These are phyloP conservation scores for Andrographis paniculata DNA, from an alignment of 305 asterid genomes.

Conservation along the genomic window DNA sequence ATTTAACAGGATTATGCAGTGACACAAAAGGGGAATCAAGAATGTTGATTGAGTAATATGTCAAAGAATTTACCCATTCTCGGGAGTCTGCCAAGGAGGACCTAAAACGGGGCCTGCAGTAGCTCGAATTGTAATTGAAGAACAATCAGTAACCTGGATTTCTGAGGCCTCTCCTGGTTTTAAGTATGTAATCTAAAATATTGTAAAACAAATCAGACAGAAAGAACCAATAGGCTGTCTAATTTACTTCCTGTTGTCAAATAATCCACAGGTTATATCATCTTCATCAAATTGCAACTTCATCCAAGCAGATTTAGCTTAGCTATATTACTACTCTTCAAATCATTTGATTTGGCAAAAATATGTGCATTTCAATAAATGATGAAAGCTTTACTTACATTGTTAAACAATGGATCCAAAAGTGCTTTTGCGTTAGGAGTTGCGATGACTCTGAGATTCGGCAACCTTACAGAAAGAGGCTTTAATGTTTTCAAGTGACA, in stretches of 20 bases:
- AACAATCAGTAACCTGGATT: conserved; percentile 35
- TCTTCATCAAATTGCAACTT: no score
- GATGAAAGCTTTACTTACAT: conserved; percentile 37
- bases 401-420: conserved; percentile 72
- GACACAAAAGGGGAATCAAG: conserved; percentile 4
- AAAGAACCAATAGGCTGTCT: not conserved
- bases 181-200: conserved; percentile 57
- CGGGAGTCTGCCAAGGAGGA: conserved; percentile 98
- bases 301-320: no score
- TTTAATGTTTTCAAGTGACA: conserved; percentile 77
- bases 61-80: conserved; percentile 53
- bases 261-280: no score
- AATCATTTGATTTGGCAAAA: no score
- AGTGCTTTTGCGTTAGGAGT: conserved; percentile 77
- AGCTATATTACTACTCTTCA: no score
- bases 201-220: not conserved
- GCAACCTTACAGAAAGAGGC: conserved; percentile 67
- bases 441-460: conserved; percentile 60
- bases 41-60: conserved; percentile 1
- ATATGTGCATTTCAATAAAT: no score
- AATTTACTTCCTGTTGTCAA: no score
- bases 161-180: conserved; percentile 64
- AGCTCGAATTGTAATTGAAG: conserved; percentile 53
- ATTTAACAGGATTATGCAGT: not conserved
- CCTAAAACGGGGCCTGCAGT: conserved; percentile 93